Base-by-base conservation (phyloP, 179 eudicot species). In the Camellia oleifera region DNA sequence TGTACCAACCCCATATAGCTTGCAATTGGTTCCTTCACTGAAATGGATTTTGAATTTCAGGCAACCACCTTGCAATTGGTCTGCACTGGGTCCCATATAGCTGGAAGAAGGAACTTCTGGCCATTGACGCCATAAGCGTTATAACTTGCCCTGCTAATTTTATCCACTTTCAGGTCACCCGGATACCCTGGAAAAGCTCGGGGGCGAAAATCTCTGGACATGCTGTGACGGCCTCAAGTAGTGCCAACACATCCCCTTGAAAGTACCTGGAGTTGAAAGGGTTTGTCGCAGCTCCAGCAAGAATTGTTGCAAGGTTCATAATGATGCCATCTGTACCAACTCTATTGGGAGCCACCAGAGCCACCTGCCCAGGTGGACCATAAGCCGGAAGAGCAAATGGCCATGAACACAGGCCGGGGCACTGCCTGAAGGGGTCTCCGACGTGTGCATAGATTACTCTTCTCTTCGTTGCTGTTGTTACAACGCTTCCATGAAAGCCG, bases 161-260 rank as follows among this genome's bases (percentile, higher is more conserved):
- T 65, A 32, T 83, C 85, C 61, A 68, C 82, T 53, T 79, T 23
- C 40, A 79, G 23, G 23, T 75, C 72, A 26, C 85, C 82, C 0
- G 80, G 75, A 62, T 82, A 74, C 20, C 85, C 85, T 18, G 85
- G 85, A 79, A 79, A 82, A 11, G 85, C 82, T 26, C 71, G 72
- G 10, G 46, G 14, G 12, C 85, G 52, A 79, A 83, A 26, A 74
- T 69, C 13, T 80, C 82, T 0, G 85, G 32, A 58, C 82, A 79
- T 56, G 82, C 82, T 0, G 66, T 75, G 46, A 76, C 85, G 8
- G 77, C 82, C 82, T 79, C 85, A 32, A 79, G 44, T 1, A 77
- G 77, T 8, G 82, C 85, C 82, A 69, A n/a, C 45, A 66, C 72
- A 60, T 79, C 72, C 14, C 85, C 82, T 48, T 79, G 85, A 42